These are phyloP conservation scores for Picochlorum sp. DNA, from an alignment of 139 green algal genomes.

Conservation along the genomic window DNA sequence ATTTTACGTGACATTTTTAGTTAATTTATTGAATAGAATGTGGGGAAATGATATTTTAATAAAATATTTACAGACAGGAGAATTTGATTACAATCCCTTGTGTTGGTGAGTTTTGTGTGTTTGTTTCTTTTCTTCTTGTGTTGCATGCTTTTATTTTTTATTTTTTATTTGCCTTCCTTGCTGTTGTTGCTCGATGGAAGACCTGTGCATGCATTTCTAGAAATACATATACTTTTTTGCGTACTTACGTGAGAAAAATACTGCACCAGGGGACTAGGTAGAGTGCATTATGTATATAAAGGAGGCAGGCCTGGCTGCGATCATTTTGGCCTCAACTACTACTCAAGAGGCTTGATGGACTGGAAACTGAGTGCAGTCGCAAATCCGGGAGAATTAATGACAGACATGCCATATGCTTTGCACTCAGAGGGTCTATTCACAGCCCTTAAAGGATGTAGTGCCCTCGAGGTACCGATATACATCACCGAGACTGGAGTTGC, in stretches of 20 bases:
- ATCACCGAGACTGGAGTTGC: constrained; percentile 75
- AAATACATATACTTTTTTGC: too few relatives aligned
- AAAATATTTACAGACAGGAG: constrained; percentile 35
- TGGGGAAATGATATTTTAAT: constrained; percentile 42
- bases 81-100: constrained; percentile 24
- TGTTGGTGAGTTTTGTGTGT: not conserved
- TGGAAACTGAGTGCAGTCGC: constrained; percentile 37
- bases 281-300: constrained; percentile 6
- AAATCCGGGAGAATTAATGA: constrained; percentile 56
- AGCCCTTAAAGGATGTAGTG: constrained; percentile 12
- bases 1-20: constrained; percentile 13
- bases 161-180: too few relatives aligned
- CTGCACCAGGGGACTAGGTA: not conserved
- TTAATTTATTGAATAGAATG: constrained; percentile 20
- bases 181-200: too few relatives aligned
- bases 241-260: too few relatives aligned
- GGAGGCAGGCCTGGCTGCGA: constrained; percentile 22
- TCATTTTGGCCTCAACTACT: constrained; percentile 50
- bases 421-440: constrained; percentile 45
- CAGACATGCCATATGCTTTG: constrained; percentile 75
- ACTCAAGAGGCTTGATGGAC: constrained; percentile 35
- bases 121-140: too few relatives aligned
- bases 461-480: constrained; percentile 61
- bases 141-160: too few relatives aligned
- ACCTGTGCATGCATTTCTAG: too few relatives aligned